phyloP scores from a whole-genome alignment of 148 eudicot genomes.

The Amaranthus cruentus region DNA sequence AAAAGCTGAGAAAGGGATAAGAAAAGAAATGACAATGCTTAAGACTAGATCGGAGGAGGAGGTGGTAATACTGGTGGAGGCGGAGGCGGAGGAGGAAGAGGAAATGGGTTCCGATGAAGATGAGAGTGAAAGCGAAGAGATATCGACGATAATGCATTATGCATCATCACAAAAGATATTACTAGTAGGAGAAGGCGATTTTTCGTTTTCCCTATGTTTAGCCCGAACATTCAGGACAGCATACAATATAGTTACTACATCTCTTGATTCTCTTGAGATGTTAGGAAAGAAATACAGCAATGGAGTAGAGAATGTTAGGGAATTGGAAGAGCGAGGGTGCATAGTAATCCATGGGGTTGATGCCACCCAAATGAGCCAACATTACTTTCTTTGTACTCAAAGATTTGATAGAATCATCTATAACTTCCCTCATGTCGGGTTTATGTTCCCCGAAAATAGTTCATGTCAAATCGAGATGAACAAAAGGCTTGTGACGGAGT shows the following conservation, averaged over 20 bases:
- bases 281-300: conserved; percentile 4
- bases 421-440: conserved; percentile 15
- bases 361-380: conserved; percentile 14
- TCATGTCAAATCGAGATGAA: conserved; percentile 28
- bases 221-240: conserved; percentile 10
- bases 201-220: conserved; percentile 10
- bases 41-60: neutral
- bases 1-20: neutral
- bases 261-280: conserved; percentile 13
- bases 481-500: conserved; percentile 38
- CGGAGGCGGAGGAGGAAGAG: neutral
- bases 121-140: conserved; percentile 1
- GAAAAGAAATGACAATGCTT: neutral
- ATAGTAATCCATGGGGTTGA: conserved; percentile 10
- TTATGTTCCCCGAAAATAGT: conserved; percentile 12
- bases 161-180: conserved; percentile 14
- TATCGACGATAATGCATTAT: conserved; percentile 9
- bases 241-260: conserved; percentile 10
- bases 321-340: conserved; percentile 11
- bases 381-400: conserved; percentile 14
- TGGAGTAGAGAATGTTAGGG: conserved; percentile 10
- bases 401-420: conserved; percentile 11
- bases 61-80: neutral
- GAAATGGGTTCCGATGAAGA: conserved; percentile 3
- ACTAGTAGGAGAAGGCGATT: conserved; percentile 11